These are phyloP conservation scores for Cyberlindnera mrakii DNA, from an alignment of 805 yeast genomes.

Conservation along the genomic window DNA sequence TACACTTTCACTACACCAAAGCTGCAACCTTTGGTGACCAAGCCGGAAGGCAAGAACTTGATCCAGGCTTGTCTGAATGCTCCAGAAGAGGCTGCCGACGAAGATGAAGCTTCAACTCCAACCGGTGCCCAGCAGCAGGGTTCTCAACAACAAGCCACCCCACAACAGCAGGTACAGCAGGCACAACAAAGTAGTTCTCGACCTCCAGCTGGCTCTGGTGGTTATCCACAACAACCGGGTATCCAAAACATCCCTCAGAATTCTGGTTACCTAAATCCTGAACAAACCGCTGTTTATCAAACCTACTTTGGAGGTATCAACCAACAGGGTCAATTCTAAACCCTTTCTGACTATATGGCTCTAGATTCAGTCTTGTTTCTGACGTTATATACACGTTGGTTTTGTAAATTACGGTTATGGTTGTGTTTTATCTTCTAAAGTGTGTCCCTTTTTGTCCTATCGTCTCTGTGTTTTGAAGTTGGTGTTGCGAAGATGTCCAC, in stretches of 20 bases:
- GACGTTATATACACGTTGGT: too few species aligned
- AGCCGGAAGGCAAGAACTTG: conserved; percentile 93
- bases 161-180: conserved; percentile 8
- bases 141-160: conserved; percentile 9
- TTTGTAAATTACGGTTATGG: too few species aligned
- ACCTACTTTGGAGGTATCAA: conserved; percentile 56
- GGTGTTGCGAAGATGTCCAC: too few species aligned
- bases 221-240: conserved; percentile 36
- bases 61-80: conserved; percentile 97
- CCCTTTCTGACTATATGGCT: background rate
- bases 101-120: conserved; percentile 32
- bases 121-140: conserved; percentile 25
- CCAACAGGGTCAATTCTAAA: conserved; percentile 49
- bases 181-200: conserved; percentile 15
- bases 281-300: conserved; percentile 52
- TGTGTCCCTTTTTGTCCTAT: too few species aligned
- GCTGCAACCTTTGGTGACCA: conserved; percentile 94
- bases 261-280: conserved; percentile 40
- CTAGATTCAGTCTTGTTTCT: too few species aligned
- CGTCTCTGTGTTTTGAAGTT: too few species aligned
- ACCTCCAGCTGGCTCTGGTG: conserved; percentile 22
- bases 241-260: conserved; percentile 37
- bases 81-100: conserved; percentile 66
- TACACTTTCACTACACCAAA: conserved; percentile 99
- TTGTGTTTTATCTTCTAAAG: too few species aligned